Base-by-base conservation (phyloP, 129 eudicot genomes). In the Daucus carota region DNA sequence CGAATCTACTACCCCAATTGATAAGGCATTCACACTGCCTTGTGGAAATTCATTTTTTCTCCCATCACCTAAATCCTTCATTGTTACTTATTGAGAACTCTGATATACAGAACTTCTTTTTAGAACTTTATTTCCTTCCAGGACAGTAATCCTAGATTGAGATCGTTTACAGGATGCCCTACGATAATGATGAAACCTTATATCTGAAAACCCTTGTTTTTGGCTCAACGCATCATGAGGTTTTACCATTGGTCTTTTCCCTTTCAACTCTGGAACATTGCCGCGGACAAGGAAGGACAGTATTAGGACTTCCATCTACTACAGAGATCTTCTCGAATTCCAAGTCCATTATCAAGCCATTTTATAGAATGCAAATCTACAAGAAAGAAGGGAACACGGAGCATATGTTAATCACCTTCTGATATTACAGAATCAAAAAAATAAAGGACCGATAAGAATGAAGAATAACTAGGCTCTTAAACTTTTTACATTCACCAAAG, bases 251-350 rank as follows among this genome's bases (percentile, higher is more conserved):
- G 34, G 80, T 45, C 70, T 78, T 93, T 75, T 85, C 80, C 68
- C 81, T 84, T 73, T 79, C 81, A 47, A 71, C 78, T 83, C 84
- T 88, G 32, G 92, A 72, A 40, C 36, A 79, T 45, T 42, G 73
- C 6, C 70, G 83, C 10, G 89, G 87, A 79, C 86, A 75, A 69
- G 85, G 85, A 60, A 92, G 96, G 77, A 93, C 97, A 26, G 98
- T 90, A 43, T 85, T 87, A 10, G 96, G 97, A 78, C 97, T 93
- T 80, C 91, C 87, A 77, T 86, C 98, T 36, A 93, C 85, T 76
- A 88, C 81, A 68, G 93, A 93, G 79, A 88, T 85, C 81, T 93
- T 93, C 71, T 89, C 96, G 74, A 93, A 93, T 48, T 93, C 98
- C 83, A 90, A 82, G 82, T 90, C 97, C 90, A 93, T 85, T 16